phyloP scores from a whole-genome alignment of 352 stramenopile species.

The Phytophthora litchii region DNA sequence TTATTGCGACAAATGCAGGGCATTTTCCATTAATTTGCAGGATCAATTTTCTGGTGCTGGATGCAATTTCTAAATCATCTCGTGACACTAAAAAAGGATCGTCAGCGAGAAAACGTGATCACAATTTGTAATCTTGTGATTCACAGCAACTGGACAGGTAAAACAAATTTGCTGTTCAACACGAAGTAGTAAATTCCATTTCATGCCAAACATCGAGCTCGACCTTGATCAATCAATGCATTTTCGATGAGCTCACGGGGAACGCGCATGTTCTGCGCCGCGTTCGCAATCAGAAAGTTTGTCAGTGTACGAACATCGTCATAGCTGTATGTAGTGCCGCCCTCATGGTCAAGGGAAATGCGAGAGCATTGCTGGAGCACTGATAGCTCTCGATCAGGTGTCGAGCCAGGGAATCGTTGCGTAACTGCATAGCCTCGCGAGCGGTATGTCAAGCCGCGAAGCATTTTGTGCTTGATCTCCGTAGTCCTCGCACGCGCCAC shows the following conservation, averaged over 20 bases:
- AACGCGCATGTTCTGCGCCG: conserved; percentile 19
- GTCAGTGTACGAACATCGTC: conserved; percentile 21
- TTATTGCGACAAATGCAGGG: too few species aligned
- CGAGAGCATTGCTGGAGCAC: conserved; percentile 29
- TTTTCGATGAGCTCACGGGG: conserved; percentile 35
- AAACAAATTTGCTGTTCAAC: too few species aligned
- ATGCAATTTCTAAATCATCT: too few species aligned
- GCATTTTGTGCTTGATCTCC: conserved; percentile 31
- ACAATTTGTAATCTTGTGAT: too few species aligned
- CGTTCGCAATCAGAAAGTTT: conserved; percentile 28
- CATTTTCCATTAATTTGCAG: too few species aligned
- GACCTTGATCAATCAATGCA: conserved; percentile 12
- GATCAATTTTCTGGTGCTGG: too few species aligned
- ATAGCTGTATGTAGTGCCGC: conserved; percentile 3
- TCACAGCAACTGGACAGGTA: too few species aligned
- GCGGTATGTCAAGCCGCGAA: conserved; percentile 27
- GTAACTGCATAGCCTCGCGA: conserved; percentile 20
- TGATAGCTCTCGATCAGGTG: conserved; percentile 13
- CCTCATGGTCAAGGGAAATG: conserved; percentile 19
- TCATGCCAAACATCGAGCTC: too few species aligned
- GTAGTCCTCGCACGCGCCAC: conserved; percentile 26
- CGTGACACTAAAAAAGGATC: too few species aligned
- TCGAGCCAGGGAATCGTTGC: conserved; percentile 19
- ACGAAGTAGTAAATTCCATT: too few species aligned
- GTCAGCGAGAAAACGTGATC: too few species aligned